A percentile compares a stretch with the other conserved stretches of the same genome.
Evolutionary conservation across 208 protist genomes (phyloP).

Genomic region (Novymonas esmeraldas): DNA sequence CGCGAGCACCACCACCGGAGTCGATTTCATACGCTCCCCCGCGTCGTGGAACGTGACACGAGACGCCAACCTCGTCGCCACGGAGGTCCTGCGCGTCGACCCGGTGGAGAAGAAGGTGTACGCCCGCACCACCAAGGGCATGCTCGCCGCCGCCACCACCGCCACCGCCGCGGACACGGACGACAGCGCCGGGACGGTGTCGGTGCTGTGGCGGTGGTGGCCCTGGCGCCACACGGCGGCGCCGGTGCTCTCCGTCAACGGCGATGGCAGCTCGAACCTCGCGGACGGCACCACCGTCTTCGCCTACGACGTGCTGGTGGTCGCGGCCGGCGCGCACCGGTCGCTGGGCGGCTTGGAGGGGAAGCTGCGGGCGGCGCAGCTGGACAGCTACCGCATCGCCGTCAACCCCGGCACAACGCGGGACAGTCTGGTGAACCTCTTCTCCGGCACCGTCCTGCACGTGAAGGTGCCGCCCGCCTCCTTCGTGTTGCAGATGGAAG

Average conservation of each 20-base stretch:
- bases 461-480: conserved; percentile 81
- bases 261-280: conserved; percentile 28
- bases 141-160: conserved; percentile 12
- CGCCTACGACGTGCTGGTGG: conserved; percentile 82
- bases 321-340: conserved; percentile 72
- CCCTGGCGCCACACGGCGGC: neutral
- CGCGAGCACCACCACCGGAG: conserved; percentile 67
- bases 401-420: conserved; percentile 84
- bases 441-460: conserved; percentile 72
- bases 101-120: conserved; percentile 51
- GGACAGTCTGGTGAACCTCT: conserved; percentile 69
- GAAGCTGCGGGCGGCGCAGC: conserved; percentile 23
- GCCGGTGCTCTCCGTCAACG: conserved; percentile 14
- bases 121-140: conserved; percentile 36
- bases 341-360: conserved; percentile 45
- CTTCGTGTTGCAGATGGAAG: conserved; percentile 52
- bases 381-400: conserved; percentile 76
- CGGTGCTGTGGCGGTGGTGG: conserved; percentile 3
- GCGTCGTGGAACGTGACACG: conserved; percentile 82
- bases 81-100: conserved; percentile 62
- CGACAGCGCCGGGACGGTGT: neutral
- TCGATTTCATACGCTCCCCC: conserved; percentile 72
- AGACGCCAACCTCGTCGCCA: conserved; percentile 66
- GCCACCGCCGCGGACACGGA: conserved; percentile 2
- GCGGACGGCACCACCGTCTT: conserved; percentile 42